Conservation (phyloP, 257 asterid genomes). For the Solanum bulbocastanum region DNA sequence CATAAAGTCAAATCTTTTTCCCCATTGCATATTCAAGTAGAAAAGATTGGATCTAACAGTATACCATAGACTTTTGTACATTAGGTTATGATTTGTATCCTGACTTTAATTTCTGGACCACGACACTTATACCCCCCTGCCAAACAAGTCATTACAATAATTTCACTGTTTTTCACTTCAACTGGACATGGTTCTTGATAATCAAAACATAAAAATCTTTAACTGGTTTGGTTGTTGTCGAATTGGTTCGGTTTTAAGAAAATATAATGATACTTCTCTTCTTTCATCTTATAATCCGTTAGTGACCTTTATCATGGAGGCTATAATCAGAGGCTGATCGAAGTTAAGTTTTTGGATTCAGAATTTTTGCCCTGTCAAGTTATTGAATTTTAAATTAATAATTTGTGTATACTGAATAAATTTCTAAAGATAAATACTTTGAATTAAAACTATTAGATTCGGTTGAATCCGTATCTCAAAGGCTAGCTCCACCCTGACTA, state of each 20-base stretch:
- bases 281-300: not conserved
- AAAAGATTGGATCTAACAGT: not conserved
- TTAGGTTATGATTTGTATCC: slow-evolving; percentile 4
- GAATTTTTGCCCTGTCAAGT: no score
- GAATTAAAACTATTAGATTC: no score
- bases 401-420: no score
- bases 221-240: not conserved
- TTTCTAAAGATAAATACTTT: no score
- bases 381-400: no score
- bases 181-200: not conserved
- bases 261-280: no score
- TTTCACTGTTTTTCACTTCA: not conserved
- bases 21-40: not conserved
- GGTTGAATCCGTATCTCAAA: no score
- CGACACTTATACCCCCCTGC: slow-evolving; percentile 11
- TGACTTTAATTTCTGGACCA: slow-evolving; percentile 8
- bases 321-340: no score
- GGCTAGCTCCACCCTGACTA: no score
- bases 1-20: not conserved
- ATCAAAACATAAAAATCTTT: not conserved
- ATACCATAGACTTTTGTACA: not conserved
- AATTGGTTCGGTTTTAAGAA: not conserved
- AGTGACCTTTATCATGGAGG: no score
- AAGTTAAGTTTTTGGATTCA: no score
- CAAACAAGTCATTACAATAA: slow-evolving; percentile 10